Conservation (phyloP, 2,329 filamentous ascomycete genomes). For the Calycina herbarum region DNA sequence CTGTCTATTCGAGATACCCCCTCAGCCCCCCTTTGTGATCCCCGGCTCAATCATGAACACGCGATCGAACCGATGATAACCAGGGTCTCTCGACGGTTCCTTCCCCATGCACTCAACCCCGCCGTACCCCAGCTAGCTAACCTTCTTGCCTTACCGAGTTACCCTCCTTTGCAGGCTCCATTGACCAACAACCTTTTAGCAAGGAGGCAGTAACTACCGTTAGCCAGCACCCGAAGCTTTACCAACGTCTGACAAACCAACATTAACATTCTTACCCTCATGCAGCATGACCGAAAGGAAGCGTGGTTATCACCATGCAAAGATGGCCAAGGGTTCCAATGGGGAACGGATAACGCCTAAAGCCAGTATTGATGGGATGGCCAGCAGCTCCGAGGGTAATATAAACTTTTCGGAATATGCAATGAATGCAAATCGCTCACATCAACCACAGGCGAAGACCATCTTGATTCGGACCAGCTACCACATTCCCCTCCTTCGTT, state of each 20-base stretch:
- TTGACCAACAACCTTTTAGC: not conserved
- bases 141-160: not conserved
- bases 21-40: no score
- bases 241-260: not conserved
- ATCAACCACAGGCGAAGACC: conserved; percentile 7
- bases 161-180: not conserved
- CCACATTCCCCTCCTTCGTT: not conserved
- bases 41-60: not conserved
- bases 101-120: not conserved
- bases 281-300: conserved; percentile 3
- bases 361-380: not conserved
- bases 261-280: not conserved
- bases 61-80: not conserved
- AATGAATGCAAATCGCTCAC: conserved; percentile 12
- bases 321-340: not conserved
- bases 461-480: not conserved
- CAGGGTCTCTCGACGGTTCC: not conserved
- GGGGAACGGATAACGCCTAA: not conserved
- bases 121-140: not conserved
- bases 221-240: not conserved
- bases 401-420: not conserved
- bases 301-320: conserved; percentile 1
- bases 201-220: not conserved
- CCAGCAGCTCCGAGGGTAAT: conserved; percentile 10
- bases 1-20: not conserved